Evolutionary conservation across 495 filamentous ascomycete species (phyloP), one percentile per base, ranked within the genome.

Genomic region (Penicillium turbatum): DNA sequence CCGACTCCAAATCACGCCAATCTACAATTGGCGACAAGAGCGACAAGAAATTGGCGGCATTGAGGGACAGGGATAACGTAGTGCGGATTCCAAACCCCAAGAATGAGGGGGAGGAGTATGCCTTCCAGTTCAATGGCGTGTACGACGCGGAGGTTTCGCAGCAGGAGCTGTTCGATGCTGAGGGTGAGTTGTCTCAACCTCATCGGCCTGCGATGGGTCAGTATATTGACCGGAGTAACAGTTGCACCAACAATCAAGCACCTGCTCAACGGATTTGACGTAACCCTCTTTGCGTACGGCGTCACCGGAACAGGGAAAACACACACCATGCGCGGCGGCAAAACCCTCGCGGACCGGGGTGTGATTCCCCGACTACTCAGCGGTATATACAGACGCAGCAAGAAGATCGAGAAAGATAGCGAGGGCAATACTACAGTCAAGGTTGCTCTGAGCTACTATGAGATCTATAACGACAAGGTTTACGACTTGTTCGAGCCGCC

Each of bases 401-500:
- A 88, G 61, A 97, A 96, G 74, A 84, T 96, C 5, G 83, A 86
- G 52, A 96, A 93, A 65, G 92, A 97, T 57, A 83, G 84, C 39
- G 78, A 79, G 7, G 91, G 86, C 2, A 80, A 82, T 36, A 93
- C 84, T 0, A 78, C 74, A 2, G 90, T 95, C 37, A 74, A 81
- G 31, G 90, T 96, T 8, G 79, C 84, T 12, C 82, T 98, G 62
- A 92, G 87, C 35, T 98, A 98, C 72, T 98, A 96, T 72, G 93
- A 98, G 63, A 97, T 98, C 48, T 98, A 98, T 72, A 97, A 97
- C 66, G 89, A 93, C 69, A 90, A 89, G 67, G 92, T 98, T 6
- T 96, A 84, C 61, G 93, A 98, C 66, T 72, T 98, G 26, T 92
- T 98, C 53, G 88, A 96, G 65, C 71, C 92, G 1, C 89, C 90